Percentiles rank a stretch among this genome's conserved stretches.
Conservation (phyloP, 345 rosid genomes). For the Brassica nigra region DNA sequence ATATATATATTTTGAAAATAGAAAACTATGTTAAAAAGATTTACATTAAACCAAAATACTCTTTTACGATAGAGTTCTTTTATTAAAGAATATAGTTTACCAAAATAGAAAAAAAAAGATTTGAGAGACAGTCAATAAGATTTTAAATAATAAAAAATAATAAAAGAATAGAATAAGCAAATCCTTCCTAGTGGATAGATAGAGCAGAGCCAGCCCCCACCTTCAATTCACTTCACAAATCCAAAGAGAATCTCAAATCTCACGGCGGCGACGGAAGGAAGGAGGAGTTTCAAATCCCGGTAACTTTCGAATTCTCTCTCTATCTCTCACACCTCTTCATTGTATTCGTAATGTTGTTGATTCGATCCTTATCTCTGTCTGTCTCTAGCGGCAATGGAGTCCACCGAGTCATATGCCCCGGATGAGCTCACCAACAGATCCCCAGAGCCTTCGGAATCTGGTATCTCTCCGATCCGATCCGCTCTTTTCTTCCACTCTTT, state of each 20-base stretch:
- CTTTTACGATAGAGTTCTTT: too few species aligned
- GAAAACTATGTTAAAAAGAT: too few species aligned
- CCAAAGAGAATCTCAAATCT: not conserved
- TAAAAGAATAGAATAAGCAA: not conserved
- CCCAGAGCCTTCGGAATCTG: not conserved
- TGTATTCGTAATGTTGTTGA: not conserved
- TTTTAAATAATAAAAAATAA: not conserved
- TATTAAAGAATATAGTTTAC: too few species aligned
- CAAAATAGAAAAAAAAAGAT: too few species aligned
- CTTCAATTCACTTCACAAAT: not conserved
- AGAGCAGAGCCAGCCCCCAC: not conserved
- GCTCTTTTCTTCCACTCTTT: not conserved
- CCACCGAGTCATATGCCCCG: not conserved
- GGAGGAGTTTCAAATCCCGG: not conserved
- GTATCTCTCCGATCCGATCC: not conserved
- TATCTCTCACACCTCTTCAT: not conserved
- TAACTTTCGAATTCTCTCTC: not conserved
- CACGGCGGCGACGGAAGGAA: not conserved
- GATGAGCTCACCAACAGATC: not conserved
- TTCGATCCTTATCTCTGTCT: not conserved
- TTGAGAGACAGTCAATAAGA: too few species aligned
- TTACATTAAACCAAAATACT: too few species aligned
- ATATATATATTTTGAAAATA: too few species aligned
- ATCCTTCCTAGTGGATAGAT: not conserved
- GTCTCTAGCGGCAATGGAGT: not conserved